Evolutionary conservation across 441 rosid genomes (phyloP).

Genomic region (Croton laevigatus): DNA sequence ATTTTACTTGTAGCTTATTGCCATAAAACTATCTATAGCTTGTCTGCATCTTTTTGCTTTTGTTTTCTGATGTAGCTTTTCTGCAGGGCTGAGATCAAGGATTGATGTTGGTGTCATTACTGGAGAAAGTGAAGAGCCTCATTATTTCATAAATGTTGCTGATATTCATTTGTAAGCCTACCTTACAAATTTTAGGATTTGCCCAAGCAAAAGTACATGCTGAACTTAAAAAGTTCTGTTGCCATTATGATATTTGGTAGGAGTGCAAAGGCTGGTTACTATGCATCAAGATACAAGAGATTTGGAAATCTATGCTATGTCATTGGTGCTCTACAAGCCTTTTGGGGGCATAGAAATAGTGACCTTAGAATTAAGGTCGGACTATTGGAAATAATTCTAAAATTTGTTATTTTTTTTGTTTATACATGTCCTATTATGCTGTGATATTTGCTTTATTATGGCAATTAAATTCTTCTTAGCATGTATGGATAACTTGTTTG

Average conservation of each 20-base stretch:
- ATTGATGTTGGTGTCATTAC: slow-evolving; percentile 74
- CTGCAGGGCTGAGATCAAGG: slow-evolving; percentile 61
- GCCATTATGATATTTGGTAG: slow-evolving; percentile 41
- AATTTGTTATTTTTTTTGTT: not conserved
- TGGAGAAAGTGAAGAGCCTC: slow-evolving; percentile 49
- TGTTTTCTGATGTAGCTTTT: slow-evolving; percentile 20
- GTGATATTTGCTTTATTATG: not conserved
- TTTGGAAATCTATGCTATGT: slow-evolving; percentile 84
- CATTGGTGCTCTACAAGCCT: slow-evolving; percentile 86
- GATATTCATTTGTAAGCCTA: slow-evolving; percentile 89
- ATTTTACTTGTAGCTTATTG: slow-evolving; percentile 5
- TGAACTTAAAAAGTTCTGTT: slow-evolving; percentile 22
- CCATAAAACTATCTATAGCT: not conserved
- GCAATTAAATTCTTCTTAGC: not conserved
- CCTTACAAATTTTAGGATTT: slow-evolving; percentile 20
- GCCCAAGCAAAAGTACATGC: slow-evolving; percentile 8
- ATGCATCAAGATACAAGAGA: slow-evolving; percentile 70
- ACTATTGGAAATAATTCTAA: slow-evolving; percentile 1
- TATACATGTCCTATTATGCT: not conserved
- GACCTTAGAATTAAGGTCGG: slow-evolving; percentile 79
- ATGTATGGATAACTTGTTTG: slow-evolving; percentile 13
- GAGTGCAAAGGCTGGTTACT: slow-evolving; percentile 97
- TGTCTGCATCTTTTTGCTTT: slow-evolving; percentile 5
- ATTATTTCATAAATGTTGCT: slow-evolving; percentile 89
- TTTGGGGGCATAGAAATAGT: slow-evolving; percentile 73